phyloP scores from a whole-genome alignment of 1,139 yeast genomes.

The Yamadazyma oceani region DNA sequence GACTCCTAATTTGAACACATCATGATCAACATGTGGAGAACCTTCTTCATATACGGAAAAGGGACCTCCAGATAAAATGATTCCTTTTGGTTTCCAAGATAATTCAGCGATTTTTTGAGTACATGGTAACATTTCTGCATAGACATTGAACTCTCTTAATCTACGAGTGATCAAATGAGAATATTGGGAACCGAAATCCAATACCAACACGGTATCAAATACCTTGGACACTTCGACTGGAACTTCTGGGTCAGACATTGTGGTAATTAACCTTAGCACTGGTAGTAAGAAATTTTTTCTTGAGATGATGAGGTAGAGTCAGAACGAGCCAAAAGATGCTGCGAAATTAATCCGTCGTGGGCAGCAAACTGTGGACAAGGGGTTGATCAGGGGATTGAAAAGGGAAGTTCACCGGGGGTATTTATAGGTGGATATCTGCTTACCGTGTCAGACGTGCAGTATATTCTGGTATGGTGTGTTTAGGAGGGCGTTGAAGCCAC shows the following conservation, averaged over 20 bases:
- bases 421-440: too few species aligned
- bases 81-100: slow-evolving; percentile 94
- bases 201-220: slow-evolving; percentile 94
- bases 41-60: slow-evolving; percentile 94
- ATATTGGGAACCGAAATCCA: slow-evolving; percentile 98
- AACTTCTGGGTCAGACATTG: slow-evolving; percentile 26
- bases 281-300: background rate
- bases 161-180: slow-evolving; percentile 96
- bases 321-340: too few species aligned
- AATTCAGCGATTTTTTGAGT: slow-evolving; percentile 93
- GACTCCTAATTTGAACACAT: slow-evolving; percentile 81
- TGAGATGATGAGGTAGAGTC: too few species aligned
- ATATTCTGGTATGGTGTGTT: too few species aligned
- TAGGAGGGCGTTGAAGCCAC: too few species aligned
- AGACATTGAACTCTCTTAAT: slow-evolving; percentile 94
- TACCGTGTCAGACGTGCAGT: too few species aligned
- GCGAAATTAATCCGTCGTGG: too few species aligned
- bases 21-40: slow-evolving; percentile 98
- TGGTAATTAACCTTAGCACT: background rate
- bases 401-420: too few species aligned
- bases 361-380: too few species aligned
- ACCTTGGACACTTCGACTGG: slow-evolving; percentile 71
- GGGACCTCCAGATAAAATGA: slow-evolving; percentile 96
- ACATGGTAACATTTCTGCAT: slow-evolving; percentile 99
- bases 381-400: too few species aligned